These are phyloP conservation scores for Hanseniaspora jakobsenii DNA, from an alignment of 805 yeast species.

Conservation along the genomic window DNA sequence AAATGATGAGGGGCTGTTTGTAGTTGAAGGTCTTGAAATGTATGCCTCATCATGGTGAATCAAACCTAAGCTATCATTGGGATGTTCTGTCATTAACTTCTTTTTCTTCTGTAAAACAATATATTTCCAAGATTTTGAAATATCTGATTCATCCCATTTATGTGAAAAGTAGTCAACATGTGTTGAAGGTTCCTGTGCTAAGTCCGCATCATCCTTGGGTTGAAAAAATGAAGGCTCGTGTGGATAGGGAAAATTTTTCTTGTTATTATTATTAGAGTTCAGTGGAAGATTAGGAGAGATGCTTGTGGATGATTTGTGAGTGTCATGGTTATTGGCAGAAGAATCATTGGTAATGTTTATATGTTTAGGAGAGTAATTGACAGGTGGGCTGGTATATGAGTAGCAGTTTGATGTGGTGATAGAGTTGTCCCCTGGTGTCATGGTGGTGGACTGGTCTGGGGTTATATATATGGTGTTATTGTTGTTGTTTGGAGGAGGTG, in stretches of 20 bases:
- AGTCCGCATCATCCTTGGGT: conserved; percentile 78
- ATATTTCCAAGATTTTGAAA: conserved; percentile 91
- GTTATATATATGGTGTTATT: not conserved
- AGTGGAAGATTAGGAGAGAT: conserved; percentile 5
- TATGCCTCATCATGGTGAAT: conserved; percentile 7
- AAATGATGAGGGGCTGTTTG: too few species aligned
- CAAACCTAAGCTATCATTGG: conserved; percentile 3
- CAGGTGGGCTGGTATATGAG: conserved; percentile 7
- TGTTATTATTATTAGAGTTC: conserved; percentile 22
- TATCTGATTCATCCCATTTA: conserved; percentile 89
- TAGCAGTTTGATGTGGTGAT: too few species aligned
- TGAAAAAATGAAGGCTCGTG: conserved; percentile 18
- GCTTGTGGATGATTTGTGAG: not conserved
- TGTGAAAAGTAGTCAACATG: conserved; percentile 94
- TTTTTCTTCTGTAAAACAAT: conserved; percentile 63
- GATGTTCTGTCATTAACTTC: conserved; percentile 17
- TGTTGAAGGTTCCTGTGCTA: conserved; percentile 66
- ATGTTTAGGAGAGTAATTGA: conserved; percentile 7
- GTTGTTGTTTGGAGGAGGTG: conserved; percentile 4
- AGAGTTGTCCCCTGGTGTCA: too few species aligned
- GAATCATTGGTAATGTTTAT: not conserved
- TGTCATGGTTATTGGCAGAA: conserved; percentile 2
- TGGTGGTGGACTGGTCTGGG: too few species aligned
- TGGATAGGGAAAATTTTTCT: conserved; percentile 9
- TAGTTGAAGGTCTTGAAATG: conserved; percentile 13